These are phyloP conservation scores for Endocalyx cinctus DNA, from an alignment of 2,329 filamentous ascomycete genomes.

Conservation along the genomic window DNA sequence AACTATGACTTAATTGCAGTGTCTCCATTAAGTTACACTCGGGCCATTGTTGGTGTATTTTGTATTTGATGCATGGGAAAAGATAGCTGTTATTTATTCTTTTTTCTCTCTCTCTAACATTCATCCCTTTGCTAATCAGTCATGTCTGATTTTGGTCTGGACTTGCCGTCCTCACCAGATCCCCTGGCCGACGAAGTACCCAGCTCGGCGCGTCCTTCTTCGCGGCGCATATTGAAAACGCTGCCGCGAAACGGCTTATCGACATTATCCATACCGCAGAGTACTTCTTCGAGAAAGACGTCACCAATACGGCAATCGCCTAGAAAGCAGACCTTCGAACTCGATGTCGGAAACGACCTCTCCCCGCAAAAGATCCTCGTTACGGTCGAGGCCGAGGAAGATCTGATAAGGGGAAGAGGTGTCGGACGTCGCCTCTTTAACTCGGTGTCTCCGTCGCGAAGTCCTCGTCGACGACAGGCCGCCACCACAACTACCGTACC, in stretches of 20 bases:
- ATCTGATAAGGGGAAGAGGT: slow-evolving; percentile 18
- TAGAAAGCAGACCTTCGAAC: slow-evolving; percentile 52
- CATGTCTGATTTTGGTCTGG: slow-evolving; percentile 22
- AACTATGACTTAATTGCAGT: too few relatives aligned
- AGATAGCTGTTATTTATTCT: too few relatives aligned
- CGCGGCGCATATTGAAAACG: slow-evolving; percentile 19
- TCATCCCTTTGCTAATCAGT: too few relatives aligned
- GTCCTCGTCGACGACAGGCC: slow-evolving; percentile 30
- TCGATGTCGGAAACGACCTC: slow-evolving; percentile 47
- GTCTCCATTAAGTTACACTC: too few relatives aligned
- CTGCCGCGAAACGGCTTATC: slow-evolving; percentile 25
- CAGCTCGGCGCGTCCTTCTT: slow-evolving; percentile 17
- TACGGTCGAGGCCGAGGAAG: slow-evolving; percentile 46
- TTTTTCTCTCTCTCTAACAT: too few relatives aligned
- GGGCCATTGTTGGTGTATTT: too few relatives aligned
- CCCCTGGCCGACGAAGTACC: slow-evolving; percentile 26
- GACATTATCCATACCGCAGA: slow-evolving; percentile 40
- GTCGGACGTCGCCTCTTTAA: slow-evolving; percentile 31
- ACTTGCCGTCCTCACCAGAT: slow-evolving; percentile 30
- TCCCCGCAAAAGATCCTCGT: slow-evolving; percentile 50
- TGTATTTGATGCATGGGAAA: too few relatives aligned
- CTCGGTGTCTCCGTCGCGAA: slow-evolving; percentile 35
- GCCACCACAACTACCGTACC: slow-evolving; percentile 49
- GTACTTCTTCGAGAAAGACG: slow-evolving; percentile 34
- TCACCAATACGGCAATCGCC: slow-evolving; percentile 38